Base-by-base conservation (phyloP, 495 filamentous ascomycete genomes). In the Penicillium simplicissimum region DNA sequence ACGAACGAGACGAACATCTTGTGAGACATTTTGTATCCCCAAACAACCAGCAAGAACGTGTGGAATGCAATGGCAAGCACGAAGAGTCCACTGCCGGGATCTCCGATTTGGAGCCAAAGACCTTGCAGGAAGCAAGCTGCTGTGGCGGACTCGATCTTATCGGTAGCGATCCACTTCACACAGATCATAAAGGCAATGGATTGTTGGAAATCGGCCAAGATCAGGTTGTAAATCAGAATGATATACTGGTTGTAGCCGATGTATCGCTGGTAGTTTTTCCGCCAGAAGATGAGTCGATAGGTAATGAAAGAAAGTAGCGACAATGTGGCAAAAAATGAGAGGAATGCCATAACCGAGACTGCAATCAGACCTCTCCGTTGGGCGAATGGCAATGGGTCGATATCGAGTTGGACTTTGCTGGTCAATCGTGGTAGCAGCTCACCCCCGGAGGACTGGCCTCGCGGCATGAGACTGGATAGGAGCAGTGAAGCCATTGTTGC, bases 191-290 rank as follows among this genome's bases (percentile, higher is more conserved):
- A 92, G 13, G 87, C 86, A 6, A 84, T 74, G 0, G 87, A 78
- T 70, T 91, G 89, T 65, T 89, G 87, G 49, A 92, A 77, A 70
- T 92, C 90, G 56, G 90, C 90, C 49, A 92, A 67, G 4, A 92
- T 74, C 17, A 92, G 82, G 69, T 91, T 91, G 69, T 86, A 87
- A 45, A 92, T 86, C 14, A 93, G 79, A 43, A 92, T 64, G 4
- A 92, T 79, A 62, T 89, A 91, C 70, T 93, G 89, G 68, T 92
- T 92, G 73, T 83, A 84, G 63, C 77, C 73, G 51, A 78, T 78
- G 56, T 80, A 80, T 21, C 75, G 67, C 19, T 70, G 53, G 56
- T 82, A 81, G 58, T 73, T 79, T 19, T 67, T 68, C 23, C 77
- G 78, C 86, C 86, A 88, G 59, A 79, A 77, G 25, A 87, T 61